Conservation (phyloP, 176 grass and related monocot species). For the Poa annua region DNA sequence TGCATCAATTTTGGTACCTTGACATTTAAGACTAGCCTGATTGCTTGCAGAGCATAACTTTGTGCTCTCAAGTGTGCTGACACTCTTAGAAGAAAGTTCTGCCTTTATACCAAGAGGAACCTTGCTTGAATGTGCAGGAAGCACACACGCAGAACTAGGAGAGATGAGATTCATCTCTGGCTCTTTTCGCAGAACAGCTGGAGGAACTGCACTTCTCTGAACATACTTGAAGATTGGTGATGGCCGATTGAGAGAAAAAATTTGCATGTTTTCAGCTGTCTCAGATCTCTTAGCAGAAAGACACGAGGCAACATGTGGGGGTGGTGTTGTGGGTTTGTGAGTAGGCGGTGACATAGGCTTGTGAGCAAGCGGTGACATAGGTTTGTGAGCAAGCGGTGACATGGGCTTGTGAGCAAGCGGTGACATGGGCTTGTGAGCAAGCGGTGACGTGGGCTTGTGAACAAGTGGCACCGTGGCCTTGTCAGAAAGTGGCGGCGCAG, state of each 20-base stretch:
- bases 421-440: neutral
- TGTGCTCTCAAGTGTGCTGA: slow-evolving; percentile 4
- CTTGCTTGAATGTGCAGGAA: slow-evolving; percentile 33
- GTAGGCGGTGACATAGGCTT: neutral
- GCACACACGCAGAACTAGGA: slow-evolving; percentile 33
- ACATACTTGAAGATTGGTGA: slow-evolving; percentile 31
- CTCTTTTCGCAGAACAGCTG: slow-evolving; percentile 23
- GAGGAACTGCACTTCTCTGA: neutral
- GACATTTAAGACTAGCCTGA: neutral
- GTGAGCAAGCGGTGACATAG: neutral
- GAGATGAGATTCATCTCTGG: slow-evolving; percentile 19
- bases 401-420: neutral
- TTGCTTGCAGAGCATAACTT: slow-evolving; percentile 10
- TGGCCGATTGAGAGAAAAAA: slow-evolving; percentile 1
- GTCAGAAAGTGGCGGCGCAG: slow-evolving; percentile 5
- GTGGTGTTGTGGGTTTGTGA: slow-evolving; percentile 27
- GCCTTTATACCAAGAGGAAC: slow-evolving; percentile 28
- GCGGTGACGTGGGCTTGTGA: neutral
- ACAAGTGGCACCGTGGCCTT: neutral
- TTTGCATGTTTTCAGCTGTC: slow-evolving; percentile 29
- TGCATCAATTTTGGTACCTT: neutral
- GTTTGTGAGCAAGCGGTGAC: neutral
- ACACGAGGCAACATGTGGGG: neutral
- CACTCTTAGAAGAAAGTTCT: slow-evolving; percentile 16
- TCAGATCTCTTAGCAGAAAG: slow-evolving; percentile 5